Evolutionary conservation across 345 rosid genomes (phyloP).

Genomic region (Aquilaria yunnanensis): DNA sequence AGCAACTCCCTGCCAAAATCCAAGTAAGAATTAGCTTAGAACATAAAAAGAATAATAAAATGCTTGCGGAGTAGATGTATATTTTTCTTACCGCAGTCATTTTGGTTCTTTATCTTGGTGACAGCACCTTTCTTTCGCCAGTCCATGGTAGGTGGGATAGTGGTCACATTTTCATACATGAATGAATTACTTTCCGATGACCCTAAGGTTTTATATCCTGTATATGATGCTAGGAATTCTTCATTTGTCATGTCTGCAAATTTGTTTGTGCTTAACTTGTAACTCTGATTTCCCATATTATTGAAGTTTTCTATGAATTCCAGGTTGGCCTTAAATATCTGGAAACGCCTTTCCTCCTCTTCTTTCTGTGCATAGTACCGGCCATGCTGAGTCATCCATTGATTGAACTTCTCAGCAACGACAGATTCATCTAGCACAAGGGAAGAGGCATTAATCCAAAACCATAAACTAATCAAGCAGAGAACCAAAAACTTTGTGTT

Average conservation of each 20-base stretch:
- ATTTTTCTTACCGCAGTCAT: constrained; percentile 30
- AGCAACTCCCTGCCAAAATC: constrained; percentile 32
- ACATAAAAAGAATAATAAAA: neutral
- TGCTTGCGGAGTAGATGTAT: neutral
- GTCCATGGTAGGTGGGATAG: constrained; percentile 23
- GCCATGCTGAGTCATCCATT: constrained; percentile 28
- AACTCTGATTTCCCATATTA: constrained; percentile 13
- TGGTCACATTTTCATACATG: constrained; percentile 17
- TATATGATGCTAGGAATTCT: constrained; percentile 30
- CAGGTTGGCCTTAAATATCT: constrained; percentile 36
- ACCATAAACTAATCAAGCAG: constrained; percentile 12
- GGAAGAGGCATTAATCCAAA: constrained; percentile 12
- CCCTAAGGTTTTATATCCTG: constrained; percentile 17
- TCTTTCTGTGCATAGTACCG: constrained; percentile 18
- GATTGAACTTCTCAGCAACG: constrained; percentile 26
- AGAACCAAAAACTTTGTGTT: neutral
- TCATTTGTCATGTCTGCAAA: constrained; percentile 42
- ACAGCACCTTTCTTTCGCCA: constrained; percentile 45
- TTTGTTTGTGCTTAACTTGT: constrained; percentile 28
- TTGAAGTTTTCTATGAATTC: constrained; percentile 28
- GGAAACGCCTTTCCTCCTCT: constrained; percentile 25
- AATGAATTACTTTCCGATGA: constrained; percentile 6
- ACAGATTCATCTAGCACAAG: constrained; percentile 20
- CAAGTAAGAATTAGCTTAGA: neutral
- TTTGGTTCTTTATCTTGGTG: constrained; percentile 34